Conservation (phyloP, 768 basidiomycete species). For the Paxillus involutus region DNA sequence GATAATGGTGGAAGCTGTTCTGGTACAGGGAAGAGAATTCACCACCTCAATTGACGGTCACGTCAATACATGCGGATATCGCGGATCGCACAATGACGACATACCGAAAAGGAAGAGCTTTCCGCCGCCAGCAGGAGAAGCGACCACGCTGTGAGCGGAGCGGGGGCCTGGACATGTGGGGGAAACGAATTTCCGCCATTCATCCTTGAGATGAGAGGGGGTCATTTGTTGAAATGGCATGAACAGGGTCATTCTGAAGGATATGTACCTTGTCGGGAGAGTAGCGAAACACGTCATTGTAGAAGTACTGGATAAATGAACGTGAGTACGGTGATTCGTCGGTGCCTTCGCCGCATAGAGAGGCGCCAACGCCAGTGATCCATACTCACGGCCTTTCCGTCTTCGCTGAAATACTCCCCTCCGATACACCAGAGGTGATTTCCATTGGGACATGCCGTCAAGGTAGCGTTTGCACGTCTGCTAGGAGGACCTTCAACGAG, state of each 20-base stretch:
- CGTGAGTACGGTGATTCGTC: not conserved
- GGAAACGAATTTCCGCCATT: slow-evolving; percentile 87
- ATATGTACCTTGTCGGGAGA: slow-evolving; percentile 69
- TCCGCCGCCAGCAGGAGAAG: slow-evolving; percentile 75
- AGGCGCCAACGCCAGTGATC: not conserved
- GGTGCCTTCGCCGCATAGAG: not conserved
- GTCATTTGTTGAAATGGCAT: not conserved
- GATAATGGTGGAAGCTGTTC: slow-evolving; percentile 84
- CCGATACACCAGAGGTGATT: slow-evolving; percentile 84
- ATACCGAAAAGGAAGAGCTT: slow-evolving; percentile 82
- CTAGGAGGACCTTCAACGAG: slow-evolving; percentile 80
- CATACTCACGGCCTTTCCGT: slow-evolving; percentile 66
- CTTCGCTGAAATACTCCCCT: slow-evolving; percentile 87
- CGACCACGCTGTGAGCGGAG: slow-evolving; percentile 82
- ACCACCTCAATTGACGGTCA: slow-evolving; percentile 56
- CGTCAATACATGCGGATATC: not conserved
- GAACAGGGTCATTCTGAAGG: not conserved
- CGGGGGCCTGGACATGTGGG: slow-evolving; percentile 86
- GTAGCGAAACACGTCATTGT: slow-evolving; percentile 87
- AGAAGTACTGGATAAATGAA: slow-evolving; percentile 61
- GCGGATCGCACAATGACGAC: not conserved
- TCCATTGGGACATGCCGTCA: slow-evolving; percentile 78
- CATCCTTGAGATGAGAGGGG: slow-evolving; percentile 48
- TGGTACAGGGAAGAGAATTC: slow-evolving; percentile 86
- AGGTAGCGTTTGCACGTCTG: slow-evolving; percentile 78